A percentile compares a stretch with the other conserved stretches of the same genome.
These are phyloP conservation scores for Aurinia saxatilis DNA, from an alignment of 345 rosid genomes.

Conservation along the genomic window DNA sequence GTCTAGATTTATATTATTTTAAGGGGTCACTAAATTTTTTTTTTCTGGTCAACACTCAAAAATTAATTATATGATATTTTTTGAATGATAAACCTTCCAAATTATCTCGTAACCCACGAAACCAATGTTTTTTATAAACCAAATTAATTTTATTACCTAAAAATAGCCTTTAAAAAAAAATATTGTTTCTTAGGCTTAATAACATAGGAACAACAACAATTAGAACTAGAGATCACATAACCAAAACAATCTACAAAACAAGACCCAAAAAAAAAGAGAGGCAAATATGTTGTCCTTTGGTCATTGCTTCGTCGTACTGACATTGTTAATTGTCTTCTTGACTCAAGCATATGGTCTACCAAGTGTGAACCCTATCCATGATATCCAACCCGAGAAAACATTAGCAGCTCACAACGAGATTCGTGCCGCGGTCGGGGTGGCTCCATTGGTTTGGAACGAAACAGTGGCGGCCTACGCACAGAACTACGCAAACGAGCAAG, in stretches of 20 bases:
- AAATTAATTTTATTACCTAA: neutral
- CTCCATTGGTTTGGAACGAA: slow-evolving; percentile 39
- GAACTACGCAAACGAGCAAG: slow-evolving; percentile 20
- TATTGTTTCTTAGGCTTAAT: neutral
- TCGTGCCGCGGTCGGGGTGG: slow-evolving; percentile 38
- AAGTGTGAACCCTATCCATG: slow-evolving; percentile 17
- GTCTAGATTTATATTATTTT: neutral
- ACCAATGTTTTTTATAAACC: neutral
- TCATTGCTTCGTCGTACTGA: neutral
- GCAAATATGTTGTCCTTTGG: neutral
- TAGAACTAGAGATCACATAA: neutral
- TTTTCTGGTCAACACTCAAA: too few species aligned
- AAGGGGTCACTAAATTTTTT: neutral
- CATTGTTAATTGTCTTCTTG: neutral
- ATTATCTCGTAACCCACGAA: neutral
- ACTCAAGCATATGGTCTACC: slow-evolving; percentile 12
- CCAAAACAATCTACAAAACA: neutral
- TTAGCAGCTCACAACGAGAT: slow-evolving; percentile 39
- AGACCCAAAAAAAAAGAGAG: neutral
- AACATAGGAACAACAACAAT: neutral
- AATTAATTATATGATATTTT: neutral
- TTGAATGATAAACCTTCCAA: neutral
- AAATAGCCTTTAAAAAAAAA: neutral
- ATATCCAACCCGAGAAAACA: slow-evolving; percentile 30
- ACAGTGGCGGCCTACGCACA: slow-evolving; percentile 39